Base-by-base conservation (phyloP, 495 filamentous ascomycete species). In the Penicillium samsonianum region DNA sequence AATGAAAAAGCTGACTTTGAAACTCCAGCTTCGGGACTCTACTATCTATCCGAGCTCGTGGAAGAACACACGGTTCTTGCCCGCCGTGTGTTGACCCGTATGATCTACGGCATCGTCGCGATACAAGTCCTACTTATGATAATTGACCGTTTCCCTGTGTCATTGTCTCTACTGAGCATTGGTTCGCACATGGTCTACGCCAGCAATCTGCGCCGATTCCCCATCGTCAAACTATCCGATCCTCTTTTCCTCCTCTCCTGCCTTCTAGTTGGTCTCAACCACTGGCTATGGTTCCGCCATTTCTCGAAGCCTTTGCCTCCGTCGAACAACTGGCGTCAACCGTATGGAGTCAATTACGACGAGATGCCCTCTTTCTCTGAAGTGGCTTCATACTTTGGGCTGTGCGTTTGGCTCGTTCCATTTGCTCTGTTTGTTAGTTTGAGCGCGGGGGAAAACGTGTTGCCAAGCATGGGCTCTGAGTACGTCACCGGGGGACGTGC, bases 21-120 rank as follows among this genome's bases (percentile, higher is more conserved):
- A 59, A 10, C 17, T 20, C n/a, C 65, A 96, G 94, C 94, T 33
- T 96, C 91, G 22, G 95, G 95, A 26, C 86, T 98, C 22, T 98
- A 98, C 78, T 98, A 98, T 70, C 89, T 98, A 46, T 97, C 94
- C 2, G 94, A 98, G 73, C 82, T 97, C 10, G 94, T 98, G 49
- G 95, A 98, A 75, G 94, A 98, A 67, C 93, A 98, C 68, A 98
- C 92, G 11, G 93, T 98, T 11, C 70, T 95, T 44, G 88, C 92
- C 19, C 92, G 96, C 67, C 89, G 86, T 55, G 79, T 96, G 23
- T 81, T 98, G 23, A 90, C 82, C 12, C 84, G 83, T 43, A 79
- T 98, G 40, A 97, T 98, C 71, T 96, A 96, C 79, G 74, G 73
- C 54, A 84, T 96, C 64, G 90, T 98, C 54, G 78, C 60, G 23